Conservation (phyloP, 495 filamentous ascomycete genomes). For the Aspergillus avenaceus region DNA sequence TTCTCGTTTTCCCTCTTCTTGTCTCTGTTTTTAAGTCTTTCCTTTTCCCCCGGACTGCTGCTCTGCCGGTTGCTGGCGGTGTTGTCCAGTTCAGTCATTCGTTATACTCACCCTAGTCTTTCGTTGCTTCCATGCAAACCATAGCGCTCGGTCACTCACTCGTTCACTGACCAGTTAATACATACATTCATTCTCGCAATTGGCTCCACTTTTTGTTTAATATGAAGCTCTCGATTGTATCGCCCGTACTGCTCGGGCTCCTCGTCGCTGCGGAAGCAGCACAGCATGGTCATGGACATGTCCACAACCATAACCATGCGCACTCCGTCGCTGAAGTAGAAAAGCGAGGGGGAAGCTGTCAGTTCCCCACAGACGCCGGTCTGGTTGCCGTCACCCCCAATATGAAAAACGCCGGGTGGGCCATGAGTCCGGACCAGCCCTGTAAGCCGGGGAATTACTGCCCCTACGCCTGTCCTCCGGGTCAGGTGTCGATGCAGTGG, state of each 20-base stretch:
- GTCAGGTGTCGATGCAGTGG: slow-evolving; percentile 79
- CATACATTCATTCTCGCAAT: neutral
- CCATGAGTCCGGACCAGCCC: slow-evolving; percentile 72
- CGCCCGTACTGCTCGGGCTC: slow-evolving; percentile 55
- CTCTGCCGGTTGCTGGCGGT: slow-evolving; percentile 9
- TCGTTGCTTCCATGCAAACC: no score
- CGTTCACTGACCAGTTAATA: slow-evolving; percentile 13
- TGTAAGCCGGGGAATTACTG: slow-evolving; percentile 70
- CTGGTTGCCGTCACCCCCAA: slow-evolving; percentile 65
- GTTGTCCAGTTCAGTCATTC: neutral
- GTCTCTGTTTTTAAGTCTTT: slow-evolving; percentile 16
- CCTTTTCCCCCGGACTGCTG: slow-evolving; percentile 7
- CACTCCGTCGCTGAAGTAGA: slow-evolving; percentile 11
- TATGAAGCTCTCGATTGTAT: slow-evolving; percentile 35
- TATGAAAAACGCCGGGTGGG: slow-evolving; percentile 69
- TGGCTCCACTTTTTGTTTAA: neutral
- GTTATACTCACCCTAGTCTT: slow-evolving; percentile 19
- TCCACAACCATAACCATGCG: slow-evolving; percentile 19
- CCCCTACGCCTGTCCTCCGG: slow-evolving; percentile 73
- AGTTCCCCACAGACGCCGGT: slow-evolving; percentile 64
- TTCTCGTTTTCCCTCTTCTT: slow-evolving; percentile 17
- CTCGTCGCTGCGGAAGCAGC: slow-evolving; percentile 46
- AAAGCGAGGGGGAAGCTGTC: slow-evolving; percentile 51
- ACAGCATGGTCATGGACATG: slow-evolving; percentile 31
- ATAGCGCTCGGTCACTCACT: no score